Base-by-base conservation (phyloP, 2,329 filamentous ascomycete species). In the Verruconis gallopava region DNA sequence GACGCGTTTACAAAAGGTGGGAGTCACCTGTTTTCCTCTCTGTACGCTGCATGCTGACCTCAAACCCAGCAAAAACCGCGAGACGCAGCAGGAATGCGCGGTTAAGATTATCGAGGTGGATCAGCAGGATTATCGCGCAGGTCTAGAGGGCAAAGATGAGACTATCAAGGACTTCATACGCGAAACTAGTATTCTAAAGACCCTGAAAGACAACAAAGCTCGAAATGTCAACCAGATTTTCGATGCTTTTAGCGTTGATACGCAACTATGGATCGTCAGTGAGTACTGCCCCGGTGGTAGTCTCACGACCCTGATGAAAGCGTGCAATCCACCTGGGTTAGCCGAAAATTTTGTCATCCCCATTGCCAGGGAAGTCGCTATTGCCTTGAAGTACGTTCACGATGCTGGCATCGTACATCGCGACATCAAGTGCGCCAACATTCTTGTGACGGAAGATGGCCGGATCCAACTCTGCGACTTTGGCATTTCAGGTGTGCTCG, bases 101-200 rank as follows among this genome's bases (percentile, higher is more conserved):
- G 72, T 86, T 55, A 86, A 91, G 62, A 88, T 88, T 51, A 84
- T 88, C 53, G 81, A 88, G 55, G 82, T 89, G 37, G 84, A 91
- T 53, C 80, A 82, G 53, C 73, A 75, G 49, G 84, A 89, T 57
- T 68, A 66, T 37, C 53, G 60, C 37, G 59, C 49, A 37, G 22
- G 40, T 37, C 33, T 46, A 19, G 38, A 44, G 55, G 41, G 56
- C 56, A 51, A 59, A 56, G 3, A 58, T 20, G 58, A 62, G 44
- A 60, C 66, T 32, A 58, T 71, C 34, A 58, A 59, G 28, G 63
- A 68, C 47, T 76, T 77, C 40, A 67, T 74, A 43, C 73, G 75
- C 46, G 76, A 80, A 53, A 77, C 76, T 34, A 71, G 67, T 37
- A 73, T 84, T 18, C 65, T 93, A 38, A 77, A 83, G 52, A 67